Evolutionary conservation across 2,329 filamentous ascomycete species (phyloP).

Genomic region (Magnaporthiopsis incrustans): DNA sequence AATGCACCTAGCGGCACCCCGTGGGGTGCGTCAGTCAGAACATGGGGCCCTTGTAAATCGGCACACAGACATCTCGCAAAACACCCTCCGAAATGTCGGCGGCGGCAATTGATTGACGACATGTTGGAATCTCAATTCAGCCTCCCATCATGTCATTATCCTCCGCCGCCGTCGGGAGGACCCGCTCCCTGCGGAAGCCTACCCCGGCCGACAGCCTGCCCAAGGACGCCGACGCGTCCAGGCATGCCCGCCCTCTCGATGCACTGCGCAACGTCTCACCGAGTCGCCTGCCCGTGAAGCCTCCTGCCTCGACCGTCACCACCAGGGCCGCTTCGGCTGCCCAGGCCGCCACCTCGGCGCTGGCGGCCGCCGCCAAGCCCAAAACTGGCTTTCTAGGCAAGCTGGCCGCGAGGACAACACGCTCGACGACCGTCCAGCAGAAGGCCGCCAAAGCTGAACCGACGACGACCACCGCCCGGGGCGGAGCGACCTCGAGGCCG

Average conservation of each 20-base stretch:
- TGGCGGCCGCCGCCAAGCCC: slow-evolving; percentile 6
- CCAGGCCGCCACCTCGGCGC: not conserved
- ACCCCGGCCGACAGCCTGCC: not conserved
- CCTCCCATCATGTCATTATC: not conserved
- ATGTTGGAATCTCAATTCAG: not conserved
- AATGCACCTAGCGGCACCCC: not conserved
- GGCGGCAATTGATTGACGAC: not conserved
- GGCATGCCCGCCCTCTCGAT: slow-evolving; percentile 5
- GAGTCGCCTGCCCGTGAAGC: slow-evolving; percentile 41
- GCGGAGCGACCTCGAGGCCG: not conserved
- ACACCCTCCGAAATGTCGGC: not conserved
- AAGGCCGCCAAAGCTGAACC: not conserved
- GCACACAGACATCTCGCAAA: not conserved
- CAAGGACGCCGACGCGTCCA: not conserved
- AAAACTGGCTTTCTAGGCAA: slow-evolving; percentile 3
- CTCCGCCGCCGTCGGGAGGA: slow-evolving; percentile 1
- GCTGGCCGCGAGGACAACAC: slow-evolving; percentile 1
- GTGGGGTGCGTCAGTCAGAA: not conserved
- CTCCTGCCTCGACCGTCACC: slow-evolving; percentile 14
- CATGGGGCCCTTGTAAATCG: not conserved
- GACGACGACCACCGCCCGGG: not conserved
- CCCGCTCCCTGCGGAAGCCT: slow-evolving; percentile 1
- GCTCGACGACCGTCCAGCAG: not conserved
- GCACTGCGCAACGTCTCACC: slow-evolving; percentile 33
- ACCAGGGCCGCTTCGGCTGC: slow-evolving; percentile 12